Evolutionary conservation across 139 green algal genomes (phyloP).

Genomic region (Chlorella vulgaris): DNA sequence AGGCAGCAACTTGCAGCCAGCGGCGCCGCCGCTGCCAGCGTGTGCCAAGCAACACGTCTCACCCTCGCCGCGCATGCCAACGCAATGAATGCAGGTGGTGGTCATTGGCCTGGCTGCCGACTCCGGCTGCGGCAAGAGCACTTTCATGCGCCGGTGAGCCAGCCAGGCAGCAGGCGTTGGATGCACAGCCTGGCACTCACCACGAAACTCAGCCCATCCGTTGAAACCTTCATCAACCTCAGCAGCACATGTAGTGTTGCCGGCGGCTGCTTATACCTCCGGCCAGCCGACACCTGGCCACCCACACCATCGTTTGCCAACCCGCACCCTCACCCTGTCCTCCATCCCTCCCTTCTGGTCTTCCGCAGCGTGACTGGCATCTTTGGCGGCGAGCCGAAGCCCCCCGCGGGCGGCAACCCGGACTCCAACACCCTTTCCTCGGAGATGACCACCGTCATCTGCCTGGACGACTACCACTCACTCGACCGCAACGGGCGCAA

Average conservation of each 20-base stretch:
- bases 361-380: constrained; percentile 94
- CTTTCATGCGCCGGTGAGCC: constrained; percentile 93
- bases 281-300: too few relatives aligned
- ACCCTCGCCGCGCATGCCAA: too few relatives aligned
- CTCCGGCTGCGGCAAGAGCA: constrained; percentile 99
- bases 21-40: too few relatives aligned
- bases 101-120: constrained; percentile 98
- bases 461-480: constrained; percentile 99
- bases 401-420: constrained; percentile 92
- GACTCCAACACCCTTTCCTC: constrained; percentile 99
- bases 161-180: background rate
- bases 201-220: background rate
- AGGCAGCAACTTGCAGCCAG: too few relatives aligned
- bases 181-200: background rate
- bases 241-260: too few relatives aligned
- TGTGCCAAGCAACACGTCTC: too few relatives aligned
- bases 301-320: too few relatives aligned
- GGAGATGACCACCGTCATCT: constrained; percentile 99
- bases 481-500: constrained; percentile 96
- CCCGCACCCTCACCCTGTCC: background rate
- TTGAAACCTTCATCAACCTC: too few relatives aligned
- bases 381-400: constrained; percentile 92
- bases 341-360: background rate
- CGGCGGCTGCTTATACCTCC: too few relatives aligned
- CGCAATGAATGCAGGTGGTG: constrained; percentile 63